Conservation (phyloP, 306 rosid genomes). For the Acacia confusa region DNA sequence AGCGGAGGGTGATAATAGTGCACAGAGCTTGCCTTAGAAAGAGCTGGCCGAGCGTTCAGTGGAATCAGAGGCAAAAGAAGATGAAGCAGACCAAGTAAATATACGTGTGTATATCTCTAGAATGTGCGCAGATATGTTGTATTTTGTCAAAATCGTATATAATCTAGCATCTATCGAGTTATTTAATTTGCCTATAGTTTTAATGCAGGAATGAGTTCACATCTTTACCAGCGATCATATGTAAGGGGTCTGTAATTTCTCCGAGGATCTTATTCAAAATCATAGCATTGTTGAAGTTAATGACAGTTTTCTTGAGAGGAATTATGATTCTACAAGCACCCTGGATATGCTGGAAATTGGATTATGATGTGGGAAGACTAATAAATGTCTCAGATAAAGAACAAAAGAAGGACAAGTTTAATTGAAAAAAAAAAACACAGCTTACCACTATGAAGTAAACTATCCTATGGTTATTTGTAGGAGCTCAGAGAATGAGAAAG, state of each 20-base stretch:
- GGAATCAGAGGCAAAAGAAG: slow-evolving; percentile 26
- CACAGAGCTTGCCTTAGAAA: slow-evolving; percentile 2
- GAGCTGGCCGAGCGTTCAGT: slow-evolving; percentile 4
- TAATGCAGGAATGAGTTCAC: slow-evolving; percentile 19
- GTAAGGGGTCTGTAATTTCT: background rate
- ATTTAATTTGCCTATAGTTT: background rate
- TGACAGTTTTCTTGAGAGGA: background rate
- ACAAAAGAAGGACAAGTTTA: too few relatives aligned
- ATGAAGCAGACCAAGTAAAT: slow-evolving; percentile 29
- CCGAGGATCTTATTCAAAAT: background rate
- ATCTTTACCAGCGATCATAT: background rate
- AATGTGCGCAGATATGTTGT: slow-evolving; percentile 36
- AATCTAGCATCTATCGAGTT: background rate
- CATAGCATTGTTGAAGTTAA: background rate
- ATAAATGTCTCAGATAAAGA: background rate
- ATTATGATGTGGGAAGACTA: background rate
- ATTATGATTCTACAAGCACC: background rate
- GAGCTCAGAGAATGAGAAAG: background rate
- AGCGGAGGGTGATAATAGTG: background rate
- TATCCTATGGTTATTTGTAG: background rate
- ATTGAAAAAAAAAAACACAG: too few relatives aligned
- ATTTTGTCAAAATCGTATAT: background rate
- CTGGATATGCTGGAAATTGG: background rate
- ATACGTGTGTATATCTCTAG: slow-evolving; percentile 25
- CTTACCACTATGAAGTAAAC: background rate